A percentile compares a stretch with the other conserved stretches of the same genome.
Conservation (phyloP, 768 basidiomycete species). For the Lentinus brumalis region DNA sequence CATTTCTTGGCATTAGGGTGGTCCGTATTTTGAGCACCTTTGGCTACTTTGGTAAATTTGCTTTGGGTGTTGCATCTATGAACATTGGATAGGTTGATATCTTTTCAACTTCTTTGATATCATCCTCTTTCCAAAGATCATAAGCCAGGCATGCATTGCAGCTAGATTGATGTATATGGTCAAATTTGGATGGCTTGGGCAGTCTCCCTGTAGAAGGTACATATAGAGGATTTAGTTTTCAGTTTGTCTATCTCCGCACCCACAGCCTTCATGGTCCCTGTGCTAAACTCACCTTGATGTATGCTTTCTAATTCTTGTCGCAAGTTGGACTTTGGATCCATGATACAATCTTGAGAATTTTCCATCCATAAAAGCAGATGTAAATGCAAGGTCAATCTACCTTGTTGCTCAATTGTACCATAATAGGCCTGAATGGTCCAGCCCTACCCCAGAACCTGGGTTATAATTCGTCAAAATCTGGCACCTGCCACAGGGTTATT, state of each 20-base stretch:
- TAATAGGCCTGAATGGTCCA: too few relatives aligned
- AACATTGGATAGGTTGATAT: not conserved
- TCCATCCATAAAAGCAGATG: slow-evolving; percentile 1
- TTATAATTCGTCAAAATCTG: too few relatives aligned
- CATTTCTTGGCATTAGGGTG: too few relatives aligned
- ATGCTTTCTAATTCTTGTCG: not conserved
- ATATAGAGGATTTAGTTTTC: not conserved
- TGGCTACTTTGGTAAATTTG: not conserved
- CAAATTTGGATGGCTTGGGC: not conserved
- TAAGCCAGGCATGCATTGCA: not conserved
- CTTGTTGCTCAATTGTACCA: too few relatives aligned
- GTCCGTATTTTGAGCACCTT: too few relatives aligned
- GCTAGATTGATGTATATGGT: not conserved
- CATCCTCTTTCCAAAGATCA: not conserved
- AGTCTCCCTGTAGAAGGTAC: not conserved
- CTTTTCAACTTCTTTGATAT: not conserved
- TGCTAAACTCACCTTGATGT: not conserved
- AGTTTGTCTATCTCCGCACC: not conserved
- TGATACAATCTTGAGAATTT: not conserved
- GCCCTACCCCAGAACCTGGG: too few relatives aligned
- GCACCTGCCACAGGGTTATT: too few relatives aligned
- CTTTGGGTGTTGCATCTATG: not conserved
- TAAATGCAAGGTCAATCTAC: too few relatives aligned
- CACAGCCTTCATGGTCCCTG: not conserved
- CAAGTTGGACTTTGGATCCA: not conserved